phyloP scores from a whole-genome alignment of 148 eudicot species.

The Euryodendron excelsum region DNA sequence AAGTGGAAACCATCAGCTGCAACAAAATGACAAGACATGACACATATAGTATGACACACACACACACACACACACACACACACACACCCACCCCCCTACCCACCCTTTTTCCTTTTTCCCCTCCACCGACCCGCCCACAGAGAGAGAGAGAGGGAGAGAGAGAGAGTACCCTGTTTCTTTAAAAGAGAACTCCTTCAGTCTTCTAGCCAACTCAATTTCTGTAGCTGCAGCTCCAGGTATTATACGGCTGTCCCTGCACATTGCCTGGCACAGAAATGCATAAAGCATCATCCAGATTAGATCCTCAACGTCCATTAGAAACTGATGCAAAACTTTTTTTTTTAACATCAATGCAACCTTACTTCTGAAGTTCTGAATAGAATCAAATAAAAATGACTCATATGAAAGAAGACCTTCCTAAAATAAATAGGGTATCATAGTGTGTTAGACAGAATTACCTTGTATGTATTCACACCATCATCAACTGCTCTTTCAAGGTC shows the following conservation, averaged over 20 bases:
- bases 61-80: too few relatives aligned
- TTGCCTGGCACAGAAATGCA: conserved; percentile 45
- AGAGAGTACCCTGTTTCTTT: conserved; percentile 78
- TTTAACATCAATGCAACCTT: too few relatives aligned
- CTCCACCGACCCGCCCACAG: too few relatives aligned
- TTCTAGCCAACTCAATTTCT: conserved; percentile 88
- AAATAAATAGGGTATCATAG: background rate
- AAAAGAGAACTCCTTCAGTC: conserved; percentile 80
- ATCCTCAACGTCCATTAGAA: background rate
- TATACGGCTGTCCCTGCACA: conserved; percentile 94
- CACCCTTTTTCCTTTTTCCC: too few relatives aligned
- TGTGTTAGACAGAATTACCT: conserved; percentile 34
- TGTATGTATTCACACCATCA: conserved; percentile 93
- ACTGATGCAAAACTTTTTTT: background rate
- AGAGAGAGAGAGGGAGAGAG: conserved; percentile 6
- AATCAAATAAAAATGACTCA: too few relatives aligned
- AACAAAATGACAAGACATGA: background rate
- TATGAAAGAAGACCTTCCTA: too few relatives aligned
- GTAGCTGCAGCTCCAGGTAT: conserved; percentile 98
- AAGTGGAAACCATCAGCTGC: too few relatives aligned
- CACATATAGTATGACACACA: too few relatives aligned
- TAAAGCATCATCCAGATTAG: background rate
- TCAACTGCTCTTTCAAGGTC: conserved; percentile 98
- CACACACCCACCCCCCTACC: too few relatives aligned
- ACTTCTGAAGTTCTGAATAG: too few relatives aligned